Percentiles rank a stretch among this genome's conserved stretches.
Evolutionary conservation across 2,329 filamentous ascomycete species (phyloP).

Genomic region (Fusarium newnesense): DNA sequence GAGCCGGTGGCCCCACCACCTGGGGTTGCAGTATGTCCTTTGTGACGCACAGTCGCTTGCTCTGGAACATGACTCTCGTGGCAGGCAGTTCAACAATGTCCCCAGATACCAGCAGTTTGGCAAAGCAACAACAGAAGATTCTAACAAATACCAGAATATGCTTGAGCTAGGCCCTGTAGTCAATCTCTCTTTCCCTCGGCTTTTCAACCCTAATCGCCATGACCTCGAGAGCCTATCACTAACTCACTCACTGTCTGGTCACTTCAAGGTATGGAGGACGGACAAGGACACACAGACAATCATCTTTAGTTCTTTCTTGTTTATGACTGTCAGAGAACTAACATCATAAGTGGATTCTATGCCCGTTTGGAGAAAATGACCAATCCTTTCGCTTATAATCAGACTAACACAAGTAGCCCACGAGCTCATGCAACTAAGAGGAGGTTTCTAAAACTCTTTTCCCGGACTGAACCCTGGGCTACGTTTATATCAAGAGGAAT

Average conservation of each 20-base stretch:
- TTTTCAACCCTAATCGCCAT: not conserved
- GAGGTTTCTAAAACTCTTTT: not conserved
- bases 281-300: not conserved
- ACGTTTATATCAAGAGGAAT: not conserved
- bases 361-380: not conserved
- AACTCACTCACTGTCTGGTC: not conserved
- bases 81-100: not conserved
- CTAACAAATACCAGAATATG: not conserved
- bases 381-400: not conserved
- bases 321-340: not conserved
- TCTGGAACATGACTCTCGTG: not conserved
- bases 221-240: not conserved
- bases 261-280: not conserved
- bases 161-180: not conserved
- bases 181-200: not conserved
- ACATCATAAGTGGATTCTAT: not conserved
- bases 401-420: not conserved
- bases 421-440: not conserved
- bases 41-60: constrained; percentile 19
- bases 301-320: not conserved
- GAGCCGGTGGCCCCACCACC: constrained; percentile 41
- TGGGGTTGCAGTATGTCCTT: constrained; percentile 31
- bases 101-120: not conserved
- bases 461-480: not conserved
- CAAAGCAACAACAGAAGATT: not conserved